Base-by-base conservation (phyloP, 331 rosid genomes). In the Arachis monticola region DNA sequence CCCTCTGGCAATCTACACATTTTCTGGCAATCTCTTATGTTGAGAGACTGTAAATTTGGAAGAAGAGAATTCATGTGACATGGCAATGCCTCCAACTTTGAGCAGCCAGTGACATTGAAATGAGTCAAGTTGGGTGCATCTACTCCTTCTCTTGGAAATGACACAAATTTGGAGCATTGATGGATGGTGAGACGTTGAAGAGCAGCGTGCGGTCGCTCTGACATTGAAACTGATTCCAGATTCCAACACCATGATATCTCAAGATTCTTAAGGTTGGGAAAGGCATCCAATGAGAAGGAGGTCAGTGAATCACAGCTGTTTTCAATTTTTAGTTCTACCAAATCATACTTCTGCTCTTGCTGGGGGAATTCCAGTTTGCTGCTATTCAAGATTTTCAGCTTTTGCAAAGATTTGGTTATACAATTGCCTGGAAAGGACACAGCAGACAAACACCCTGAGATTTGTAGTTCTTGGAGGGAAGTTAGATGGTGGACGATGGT, bases 91-190 rank as follows among this genome's bases (percentile, higher is more conserved):
- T n/a, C n/a, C n/a, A n/a, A n/a, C n/a, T n/a, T n/a, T n/a, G n/a
- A n/a, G n/a, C n/a, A n/a, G n/a, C n/a, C n/a, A n/a, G n/a, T n/a
- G n/a, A n/a, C n/a, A n/a, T n/a, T n/a, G n/a, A n/a, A n/a, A n/a
- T n/a, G 2, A 0, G 2, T 6, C 63, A 58, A 22, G 63, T 35
- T 32, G 0, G 70, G 55, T 1, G 42, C 48, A 35, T 44, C 22
- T 58, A 74, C 31, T 50, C 70, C 78, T 60, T 38, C 59, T 38
- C 2, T 0, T 2, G 63, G 41, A 40, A 58, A 74, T 9, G 71
- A 62, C 10, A 64, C 41, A 3, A 74, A 14, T 22, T 63, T 52
- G 1, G 30, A 45, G 45, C 70, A 62, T 1, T 22, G 44, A 0
- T 2, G 2, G 1, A 60, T 60, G 0, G 0, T 0, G 58, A 12